phyloP scores from a whole-genome alignment of 2,329 filamentous ascomycete species.

The Bimuria novae-zelandiae region DNA sequence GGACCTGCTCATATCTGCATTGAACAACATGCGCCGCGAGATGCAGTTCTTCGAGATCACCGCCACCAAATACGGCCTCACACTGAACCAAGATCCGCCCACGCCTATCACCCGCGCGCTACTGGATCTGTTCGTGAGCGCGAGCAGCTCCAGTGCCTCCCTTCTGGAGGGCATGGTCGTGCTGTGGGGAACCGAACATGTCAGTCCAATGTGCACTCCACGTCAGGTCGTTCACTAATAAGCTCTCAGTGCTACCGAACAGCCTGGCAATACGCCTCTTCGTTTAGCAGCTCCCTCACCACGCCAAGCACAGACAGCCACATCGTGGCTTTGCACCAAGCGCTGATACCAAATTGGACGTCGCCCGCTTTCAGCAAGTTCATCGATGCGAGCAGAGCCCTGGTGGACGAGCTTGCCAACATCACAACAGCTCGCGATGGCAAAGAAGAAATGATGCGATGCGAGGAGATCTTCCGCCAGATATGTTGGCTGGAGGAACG shows the following conservation, averaged over 20 bases:
- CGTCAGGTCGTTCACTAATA: too few relatives aligned
- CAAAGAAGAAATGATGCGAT: slow-evolving; percentile 53
- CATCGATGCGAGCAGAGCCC: slow-evolving; percentile 53
- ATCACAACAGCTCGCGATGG: slow-evolving; percentile 53
- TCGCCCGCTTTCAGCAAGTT: slow-evolving; percentile 56
- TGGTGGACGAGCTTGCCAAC: slow-evolving; percentile 57
- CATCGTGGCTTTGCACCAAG: slow-evolving; percentile 55
- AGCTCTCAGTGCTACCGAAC: slow-evolving; percentile 49
- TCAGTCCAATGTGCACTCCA: too few relatives aligned
- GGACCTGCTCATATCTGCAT: slow-evolving; percentile 65
- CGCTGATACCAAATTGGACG: slow-evolving; percentile 57
- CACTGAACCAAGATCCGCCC: slow-evolving; percentile 52
- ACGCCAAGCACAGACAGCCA: slow-evolving; percentile 48
- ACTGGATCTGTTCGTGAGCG: slow-evolving; percentile 64
- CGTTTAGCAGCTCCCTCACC: slow-evolving; percentile 47
- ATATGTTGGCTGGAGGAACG: slow-evolving; percentile 55
- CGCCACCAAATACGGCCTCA: slow-evolving; percentile 63
- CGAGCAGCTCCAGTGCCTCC: slow-evolving; percentile 54
- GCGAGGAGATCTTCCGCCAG: slow-evolving; percentile 54
- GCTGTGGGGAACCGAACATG: slow-evolving; percentile 77
- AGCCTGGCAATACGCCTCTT: slow-evolving; percentile 55
- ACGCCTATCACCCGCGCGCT: slow-evolving; percentile 58
- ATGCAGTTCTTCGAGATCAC: slow-evolving; percentile 70
- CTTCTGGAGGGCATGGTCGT: slow-evolving; percentile 72
- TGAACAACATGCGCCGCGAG: slow-evolving; percentile 70